Base-by-base conservation (phyloP, 805 yeast species). In the Sungouiozyma ichnusensis region DNA sequence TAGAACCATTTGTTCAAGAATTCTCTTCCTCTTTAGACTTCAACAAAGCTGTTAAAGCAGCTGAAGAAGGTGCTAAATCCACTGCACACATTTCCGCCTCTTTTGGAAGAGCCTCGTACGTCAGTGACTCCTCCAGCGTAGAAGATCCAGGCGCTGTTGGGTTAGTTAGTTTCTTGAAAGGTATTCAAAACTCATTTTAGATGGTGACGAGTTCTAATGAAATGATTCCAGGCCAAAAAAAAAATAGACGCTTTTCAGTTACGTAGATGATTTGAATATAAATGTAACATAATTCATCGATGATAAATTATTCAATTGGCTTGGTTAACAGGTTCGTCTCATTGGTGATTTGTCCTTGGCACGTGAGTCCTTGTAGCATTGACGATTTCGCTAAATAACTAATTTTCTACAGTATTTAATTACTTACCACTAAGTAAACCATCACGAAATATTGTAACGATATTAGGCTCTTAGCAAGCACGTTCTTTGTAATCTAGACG, bases 61-160 rank as follows among this genome's bases (percentile, higher is more conserved):
- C 94, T 6, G 67, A 67, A 34, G 65, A 73, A 33, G 95, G 95
- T 38, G 90, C 94, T 19, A 78, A 83, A 37, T 64, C 73, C 3
- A 90, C 97, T 1, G 77, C 79, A 39, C 67, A 76, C 32, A 65
- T 84, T 49, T 80, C 76, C 49, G 97, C 97, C 36, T 81, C 81
- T 52, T 86, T 90, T 51, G 97, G 97, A 24, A 76, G 97, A 55
- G 95, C 97, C 15, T 81, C 94, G 3, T 90, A 88, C 58, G 96
- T 88, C 20, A 86, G 85, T 19, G 85, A 83, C n/a, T 69, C 70
- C 4, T 61, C 64, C n/a, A 64, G 63, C 3, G 64, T 87, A 24
- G 94, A 95, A 1, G 97, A 88, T 54, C 96, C 97, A 4, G 97
- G 97, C 49, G 96, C 97, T 2, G 76, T 85, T 44, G 97, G 97